Evolutionary conservation across 179 eudicot genomes (phyloP), one percentile per base, ranked within the genome.

Genomic region (Beta macrorhiza): DNA sequence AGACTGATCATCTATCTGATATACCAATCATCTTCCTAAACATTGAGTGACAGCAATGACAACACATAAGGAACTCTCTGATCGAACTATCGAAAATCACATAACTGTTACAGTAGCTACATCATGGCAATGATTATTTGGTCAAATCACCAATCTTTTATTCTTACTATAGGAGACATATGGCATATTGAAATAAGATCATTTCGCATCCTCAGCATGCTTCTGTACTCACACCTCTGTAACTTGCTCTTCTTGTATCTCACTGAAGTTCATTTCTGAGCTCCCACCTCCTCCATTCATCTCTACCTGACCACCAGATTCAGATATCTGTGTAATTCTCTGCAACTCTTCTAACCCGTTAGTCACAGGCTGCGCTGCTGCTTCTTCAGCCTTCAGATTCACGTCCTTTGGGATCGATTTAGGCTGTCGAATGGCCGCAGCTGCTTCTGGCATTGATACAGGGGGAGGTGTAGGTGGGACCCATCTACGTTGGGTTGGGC

Each of bases 381-480:
- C 84, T 64, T 88, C 93, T 25, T 88, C 95, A 14, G 77, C 80
- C 69, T 78, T 52, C 81, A 80, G 81, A 58, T 63, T 79, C 20
- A 56, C 29, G 52, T 90, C 97, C 82, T 83, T 89, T 49, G 86
- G 88, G 62, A 70, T 59, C 9, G 82, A 80, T 76, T 90, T 91
- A 11, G 94, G 95, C 74, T 92, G 98, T 79, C 98, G 87, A 83
- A 96, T 96, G 85, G 98, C 99, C 3, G 83, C 90, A 52, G 98
- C 97, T 77, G 98, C 93, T 87, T 92, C 99, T 20, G 97, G 90
- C 89, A 96, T 89, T 42, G 90, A 91, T 47, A 96, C 92, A 4
- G 98, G 96, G 17, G 97, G 99, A 9, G 97, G 92, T 77, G 86
- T 96, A 71, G 99, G 98, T 29, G 98, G 99, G 67, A 91, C 90